Conservation (phyloP, 495 filamentous ascomycete species). For the Neurospora cerealis region DNA sequence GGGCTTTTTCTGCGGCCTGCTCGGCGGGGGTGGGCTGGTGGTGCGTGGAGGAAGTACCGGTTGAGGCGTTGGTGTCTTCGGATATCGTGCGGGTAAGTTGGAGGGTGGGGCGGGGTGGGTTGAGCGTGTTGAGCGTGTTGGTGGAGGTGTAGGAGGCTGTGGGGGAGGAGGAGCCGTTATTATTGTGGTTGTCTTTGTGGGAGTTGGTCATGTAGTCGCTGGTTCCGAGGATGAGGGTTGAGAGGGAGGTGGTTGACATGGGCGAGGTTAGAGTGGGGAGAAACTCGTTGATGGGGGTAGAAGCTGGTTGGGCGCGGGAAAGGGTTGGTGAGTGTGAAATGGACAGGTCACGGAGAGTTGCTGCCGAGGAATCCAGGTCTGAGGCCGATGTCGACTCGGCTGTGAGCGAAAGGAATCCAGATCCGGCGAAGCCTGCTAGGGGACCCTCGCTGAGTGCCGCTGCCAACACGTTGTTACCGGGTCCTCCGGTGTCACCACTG, state of each 20-base stretch:
- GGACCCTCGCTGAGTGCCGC: constrained; percentile 13
- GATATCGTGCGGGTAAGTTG: background rate
- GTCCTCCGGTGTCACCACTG: constrained; percentile 11
- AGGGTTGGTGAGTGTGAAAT: constrained; percentile 12
- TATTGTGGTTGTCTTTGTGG: background rate
- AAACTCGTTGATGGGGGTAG: constrained; percentile 3
- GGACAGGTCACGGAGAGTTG: constrained; percentile 19
- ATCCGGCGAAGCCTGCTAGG: constrained; percentile 13
- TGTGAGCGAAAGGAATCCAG: constrained; percentile 15
- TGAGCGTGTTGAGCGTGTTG: background rate
- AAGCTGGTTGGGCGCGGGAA: background rate
- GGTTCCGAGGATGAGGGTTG: constrained; percentile 3
- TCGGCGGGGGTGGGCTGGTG: constrained; percentile 24
- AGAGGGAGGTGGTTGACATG: constrained; percentile 3
- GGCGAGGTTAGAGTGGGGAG: background rate
- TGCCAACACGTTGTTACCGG: constrained; percentile 1
- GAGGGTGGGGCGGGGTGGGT: background rate
- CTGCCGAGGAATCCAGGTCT: constrained; percentile 5
- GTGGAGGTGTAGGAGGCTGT: background rate
- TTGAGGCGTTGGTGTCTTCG: background rate
- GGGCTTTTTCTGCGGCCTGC: constrained; percentile 39
- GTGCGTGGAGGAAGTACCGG: background rate
- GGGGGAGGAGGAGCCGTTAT: constrained; percentile 2
- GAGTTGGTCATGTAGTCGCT: background rate
- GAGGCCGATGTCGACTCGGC: constrained; percentile 5